Evolutionary conservation across 73 alveolate species (phyloP).

Genomic region (Uronychia setigera): DNA sequence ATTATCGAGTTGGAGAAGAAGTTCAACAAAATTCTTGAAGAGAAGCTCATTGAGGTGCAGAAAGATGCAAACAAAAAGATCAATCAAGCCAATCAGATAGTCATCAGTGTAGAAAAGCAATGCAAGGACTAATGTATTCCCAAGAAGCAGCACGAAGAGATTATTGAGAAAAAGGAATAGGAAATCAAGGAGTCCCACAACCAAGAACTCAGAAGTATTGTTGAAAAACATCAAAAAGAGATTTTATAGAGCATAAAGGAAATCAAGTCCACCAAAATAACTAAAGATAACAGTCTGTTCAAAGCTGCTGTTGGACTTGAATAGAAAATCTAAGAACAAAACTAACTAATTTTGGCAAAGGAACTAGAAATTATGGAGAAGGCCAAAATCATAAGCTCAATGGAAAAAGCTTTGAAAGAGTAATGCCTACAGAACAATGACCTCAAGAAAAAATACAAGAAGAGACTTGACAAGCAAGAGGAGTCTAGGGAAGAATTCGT

Average conservation of each 20-base stretch:
- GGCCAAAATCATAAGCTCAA: background rate
- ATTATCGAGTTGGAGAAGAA: background rate
- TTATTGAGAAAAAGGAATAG: background rate
- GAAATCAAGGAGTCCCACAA: background rate
- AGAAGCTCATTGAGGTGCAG: background rate
- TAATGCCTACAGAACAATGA: background rate
- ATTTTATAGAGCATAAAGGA: background rate
- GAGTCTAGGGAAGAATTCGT: background rate
- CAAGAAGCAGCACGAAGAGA: background rate
- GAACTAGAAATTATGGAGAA: background rate
- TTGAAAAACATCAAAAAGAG: background rate
- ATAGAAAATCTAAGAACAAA: background rate
- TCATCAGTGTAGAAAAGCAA: background rate
- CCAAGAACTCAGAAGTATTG: background rate
- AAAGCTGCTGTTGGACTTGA: background rate
- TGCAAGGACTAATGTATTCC: background rate
- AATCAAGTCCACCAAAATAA: background rate
- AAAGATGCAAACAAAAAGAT: background rate
- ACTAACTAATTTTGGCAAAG: background rate
- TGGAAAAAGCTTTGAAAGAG: background rate
- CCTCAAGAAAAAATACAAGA: background rate
- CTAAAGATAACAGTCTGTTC: background rate
- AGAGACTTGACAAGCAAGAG: background rate
- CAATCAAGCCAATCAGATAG: background rate
- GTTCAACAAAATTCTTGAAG: background rate